Conservation (phyloP, 2,329 filamentous ascomycete species). For the Talaromyces islandicus region DNA sequence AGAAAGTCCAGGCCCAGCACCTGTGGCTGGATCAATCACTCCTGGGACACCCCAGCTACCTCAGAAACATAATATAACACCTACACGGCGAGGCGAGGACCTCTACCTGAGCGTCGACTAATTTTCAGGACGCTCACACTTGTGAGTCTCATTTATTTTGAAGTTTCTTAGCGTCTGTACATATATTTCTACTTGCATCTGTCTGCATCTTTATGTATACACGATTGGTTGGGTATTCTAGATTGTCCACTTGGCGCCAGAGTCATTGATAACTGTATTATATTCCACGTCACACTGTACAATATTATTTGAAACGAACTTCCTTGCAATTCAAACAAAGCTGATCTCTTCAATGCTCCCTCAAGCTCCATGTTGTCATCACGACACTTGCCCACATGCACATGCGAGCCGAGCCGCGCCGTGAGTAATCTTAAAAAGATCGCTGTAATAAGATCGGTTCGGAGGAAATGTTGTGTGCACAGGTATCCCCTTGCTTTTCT, state of each 20-base stretch:
- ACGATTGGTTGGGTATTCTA: neutral
- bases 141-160: neutral
- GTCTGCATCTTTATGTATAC: neutral
- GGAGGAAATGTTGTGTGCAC: too few species aligned
- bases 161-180: neutral
- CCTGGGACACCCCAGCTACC: neutral
- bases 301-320: neutral
- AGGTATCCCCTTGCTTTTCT: too few species aligned
- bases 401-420: too few species aligned
- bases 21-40: neutral
- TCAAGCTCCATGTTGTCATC: neutral
- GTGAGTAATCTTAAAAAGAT: too few species aligned
- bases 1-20: neutral
- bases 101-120: constrained; percentile 12
- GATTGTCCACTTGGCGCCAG: neutral
- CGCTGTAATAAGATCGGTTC: too few species aligned
- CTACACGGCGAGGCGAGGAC: constrained; percentile 9
- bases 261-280: neutral
- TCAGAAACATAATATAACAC: constrained; percentile 11
- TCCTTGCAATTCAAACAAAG: neutral
- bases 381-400: too few species aligned
- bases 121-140: neutral
- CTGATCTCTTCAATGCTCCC: neutral
- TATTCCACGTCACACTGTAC: neutral
- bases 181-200: neutral